These are phyloP conservation scores for Volvox reticuliferus DNA, from an alignment of 139 green algal genomes.

Conservation along the genomic window DNA sequence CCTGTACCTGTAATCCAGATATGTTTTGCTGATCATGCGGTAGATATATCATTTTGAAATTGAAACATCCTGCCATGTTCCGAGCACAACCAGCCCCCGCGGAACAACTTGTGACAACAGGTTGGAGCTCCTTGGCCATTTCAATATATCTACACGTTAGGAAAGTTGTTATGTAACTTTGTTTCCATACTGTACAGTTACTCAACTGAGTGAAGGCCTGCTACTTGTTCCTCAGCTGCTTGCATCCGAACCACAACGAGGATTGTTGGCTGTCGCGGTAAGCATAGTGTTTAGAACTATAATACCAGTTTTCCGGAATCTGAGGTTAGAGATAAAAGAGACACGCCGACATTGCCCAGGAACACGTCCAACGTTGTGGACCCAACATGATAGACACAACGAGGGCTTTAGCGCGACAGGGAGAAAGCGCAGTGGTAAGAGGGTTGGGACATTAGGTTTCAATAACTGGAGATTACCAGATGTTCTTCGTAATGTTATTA, in stretches of 20 bases:
- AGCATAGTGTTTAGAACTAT: background rate
- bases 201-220: background rate
- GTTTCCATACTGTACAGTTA: background rate
- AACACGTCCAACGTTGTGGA: conserved; percentile 20
- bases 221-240: background rate
- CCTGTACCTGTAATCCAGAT: no score
- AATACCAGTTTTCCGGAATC: background rate
- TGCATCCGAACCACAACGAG: background rate
- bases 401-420: background rate
- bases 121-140: background rate
- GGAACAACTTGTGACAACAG: background rate
- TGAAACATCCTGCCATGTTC: background rate
- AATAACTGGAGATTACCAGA: no score
- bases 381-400: background rate
- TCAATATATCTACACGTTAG: background rate
- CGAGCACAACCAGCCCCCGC: background rate
- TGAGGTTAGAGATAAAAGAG: background rate
- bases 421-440: background rate
- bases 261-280: background rate
- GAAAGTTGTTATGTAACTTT: background rate
- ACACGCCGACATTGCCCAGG: background rate
- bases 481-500: background rate
- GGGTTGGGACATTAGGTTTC: background rate
- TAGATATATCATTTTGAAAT: background rate
- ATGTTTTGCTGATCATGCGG: no score